Conservation (phyloP, 306 rosid genomes). For the Citrullus amarus region DNA sequence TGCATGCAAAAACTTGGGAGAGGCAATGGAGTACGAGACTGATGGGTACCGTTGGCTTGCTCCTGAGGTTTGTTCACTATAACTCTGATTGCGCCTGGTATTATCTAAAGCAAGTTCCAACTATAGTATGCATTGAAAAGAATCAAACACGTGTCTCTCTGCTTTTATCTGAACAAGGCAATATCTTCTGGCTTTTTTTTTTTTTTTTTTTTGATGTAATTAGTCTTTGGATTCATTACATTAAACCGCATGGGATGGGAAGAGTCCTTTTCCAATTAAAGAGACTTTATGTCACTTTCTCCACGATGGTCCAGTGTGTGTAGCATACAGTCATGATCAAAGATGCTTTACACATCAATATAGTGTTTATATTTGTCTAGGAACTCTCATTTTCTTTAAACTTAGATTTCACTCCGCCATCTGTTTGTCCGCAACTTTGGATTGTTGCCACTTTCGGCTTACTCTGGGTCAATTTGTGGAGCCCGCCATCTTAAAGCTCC, state of each 20-base stretch:
- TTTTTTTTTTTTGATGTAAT: background rate
- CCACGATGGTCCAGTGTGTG: conserved; percentile 58
- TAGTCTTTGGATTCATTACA: conserved; percentile 21
- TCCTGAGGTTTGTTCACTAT: conserved; percentile 69
- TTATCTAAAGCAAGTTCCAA: background rate
- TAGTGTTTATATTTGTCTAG: conserved; percentile 32
- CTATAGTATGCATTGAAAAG: background rate
- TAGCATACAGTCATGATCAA: conserved; percentile 40
- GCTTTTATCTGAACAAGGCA: background rate
- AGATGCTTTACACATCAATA: conserved; percentile 34
- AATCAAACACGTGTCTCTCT: background rate
- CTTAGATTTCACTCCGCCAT: background rate
- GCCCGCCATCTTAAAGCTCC: background rate
- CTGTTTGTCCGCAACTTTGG: background rate
- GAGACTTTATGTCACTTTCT: conserved; percentile 47
- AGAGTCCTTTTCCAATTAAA: conserved; percentile 20
- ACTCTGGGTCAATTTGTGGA: background rate
- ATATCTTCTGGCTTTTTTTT: conserved; percentile 5
- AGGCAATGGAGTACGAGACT: conserved; percentile 84
- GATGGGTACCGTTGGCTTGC: conserved; percentile 97
- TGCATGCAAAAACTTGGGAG: conserved; percentile 73
- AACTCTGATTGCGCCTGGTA: conserved; percentile 8
- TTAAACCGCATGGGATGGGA: conserved; percentile 22
- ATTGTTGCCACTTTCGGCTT: background rate
- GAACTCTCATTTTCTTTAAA: conserved; percentile 22